Conservation (phyloP, 2,329 filamentous ascomycete species). For the Colletotrichum higginsianum region DNA sequence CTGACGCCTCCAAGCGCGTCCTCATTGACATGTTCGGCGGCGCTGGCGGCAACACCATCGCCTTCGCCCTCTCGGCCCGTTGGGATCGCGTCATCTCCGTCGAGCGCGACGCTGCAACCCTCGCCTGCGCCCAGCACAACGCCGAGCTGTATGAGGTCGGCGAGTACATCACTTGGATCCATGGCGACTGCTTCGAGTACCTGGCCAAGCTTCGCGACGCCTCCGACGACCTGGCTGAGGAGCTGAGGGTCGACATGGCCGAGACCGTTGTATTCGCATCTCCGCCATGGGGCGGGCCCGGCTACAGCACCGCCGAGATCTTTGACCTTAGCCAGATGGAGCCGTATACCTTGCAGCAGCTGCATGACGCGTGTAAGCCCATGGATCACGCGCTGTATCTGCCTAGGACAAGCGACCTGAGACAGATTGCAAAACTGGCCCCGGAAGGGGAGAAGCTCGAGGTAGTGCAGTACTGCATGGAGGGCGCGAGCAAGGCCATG, state of each 20-base stretch:
- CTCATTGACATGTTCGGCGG: slow-evolving; percentile 93
- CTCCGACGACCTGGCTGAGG: slow-evolving; percentile 54
- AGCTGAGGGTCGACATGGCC: slow-evolving; percentile 58
- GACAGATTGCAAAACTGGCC: slow-evolving; percentile 78
- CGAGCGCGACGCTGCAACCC: slow-evolving; percentile 83
- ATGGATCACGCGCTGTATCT: slow-evolving; percentile 82
- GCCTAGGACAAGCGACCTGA: slow-evolving; percentile 86
- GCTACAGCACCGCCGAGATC: slow-evolving; percentile 72
- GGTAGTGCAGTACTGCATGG: slow-evolving; percentile 92
- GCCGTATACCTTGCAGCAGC: slow-evolving; percentile 80
- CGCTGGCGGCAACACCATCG: slow-evolving; percentile 93
- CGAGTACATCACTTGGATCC: slow-evolving; percentile 83
- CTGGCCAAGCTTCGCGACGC: slow-evolving; percentile 63
- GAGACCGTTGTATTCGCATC: slow-evolving; percentile 69
- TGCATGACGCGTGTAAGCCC: slow-evolving; percentile 74
- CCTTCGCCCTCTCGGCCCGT: slow-evolving; percentile 85
- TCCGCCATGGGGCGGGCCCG: slow-evolving; percentile 73
- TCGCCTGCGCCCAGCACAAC: slow-evolving; percentile 94
- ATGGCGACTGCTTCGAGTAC: slow-evolving; percentile 88
- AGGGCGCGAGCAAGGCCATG: slow-evolving; percentile 88
- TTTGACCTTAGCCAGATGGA: slow-evolving; percentile 91
- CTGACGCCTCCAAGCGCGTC: slow-evolving; percentile 70
- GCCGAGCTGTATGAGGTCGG: slow-evolving; percentile 86
- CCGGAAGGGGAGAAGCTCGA: slow-evolving; percentile 71
- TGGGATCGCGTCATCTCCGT: slow-evolving; percentile 92